These are phyloP conservation scores for Phaffia australis DNA, from an alignment of 768 basidiomycete genomes.

Conservation along the genomic window DNA sequence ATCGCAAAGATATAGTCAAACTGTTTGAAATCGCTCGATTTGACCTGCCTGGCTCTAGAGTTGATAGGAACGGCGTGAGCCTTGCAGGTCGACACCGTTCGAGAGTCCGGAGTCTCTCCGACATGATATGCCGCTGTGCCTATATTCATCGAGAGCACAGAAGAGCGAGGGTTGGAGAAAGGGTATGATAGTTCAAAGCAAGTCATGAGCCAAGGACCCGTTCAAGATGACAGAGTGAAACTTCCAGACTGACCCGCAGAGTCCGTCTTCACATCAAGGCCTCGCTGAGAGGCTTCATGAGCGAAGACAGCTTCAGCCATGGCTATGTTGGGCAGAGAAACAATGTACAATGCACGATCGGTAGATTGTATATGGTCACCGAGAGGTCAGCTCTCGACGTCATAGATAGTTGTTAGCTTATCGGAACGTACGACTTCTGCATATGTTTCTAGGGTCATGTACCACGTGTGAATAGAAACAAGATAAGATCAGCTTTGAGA, in stretches of 20 bases:
- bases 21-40: background rate
- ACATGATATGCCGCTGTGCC: constrained; percentile 17
- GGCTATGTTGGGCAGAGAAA: background rate
- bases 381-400: no score
- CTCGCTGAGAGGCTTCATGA: constrained; percentile 17
- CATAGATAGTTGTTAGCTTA: no score
- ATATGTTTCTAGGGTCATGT: background rate
- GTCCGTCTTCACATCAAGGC: constrained; percentile 11
- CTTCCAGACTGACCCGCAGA: constrained; percentile 12
- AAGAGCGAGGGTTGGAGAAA: background rate
- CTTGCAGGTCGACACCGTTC: constrained; percentile 11
- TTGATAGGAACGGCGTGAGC: constrained; percentile 5
- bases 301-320: constrained; percentile 23
- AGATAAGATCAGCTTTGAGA: background rate
- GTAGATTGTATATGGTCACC: background rate
- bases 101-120: constrained; percentile 11
- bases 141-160: background rate
- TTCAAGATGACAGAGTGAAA: background rate
- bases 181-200: no score
- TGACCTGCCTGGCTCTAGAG: constrained; percentile 14
- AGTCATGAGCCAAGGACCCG: no score
- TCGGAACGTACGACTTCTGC: background rate
- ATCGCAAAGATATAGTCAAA: constrained; percentile 23
- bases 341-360: background rate
- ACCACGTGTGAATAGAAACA: background rate